A percentile compares a stretch with the other conserved stretches of the same genome.
Conservation (phyloP, 2,329 filamentous ascomycete genomes). For the Thermoascus crustaceus region DNA sequence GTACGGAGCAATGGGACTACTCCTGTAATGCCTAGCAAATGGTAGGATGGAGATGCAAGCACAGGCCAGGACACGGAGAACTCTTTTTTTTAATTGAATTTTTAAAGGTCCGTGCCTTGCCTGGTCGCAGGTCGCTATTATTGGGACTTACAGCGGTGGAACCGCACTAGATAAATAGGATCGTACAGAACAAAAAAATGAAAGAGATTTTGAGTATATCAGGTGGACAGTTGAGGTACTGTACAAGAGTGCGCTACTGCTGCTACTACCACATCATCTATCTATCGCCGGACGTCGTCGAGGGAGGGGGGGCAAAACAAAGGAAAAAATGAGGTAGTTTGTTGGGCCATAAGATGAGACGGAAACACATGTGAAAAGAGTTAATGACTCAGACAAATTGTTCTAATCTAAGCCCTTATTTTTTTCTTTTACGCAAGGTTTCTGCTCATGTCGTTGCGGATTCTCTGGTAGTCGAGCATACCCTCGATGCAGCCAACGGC, state of each 20-base stretch:
- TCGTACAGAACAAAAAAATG: slow-evolving; percentile 14
- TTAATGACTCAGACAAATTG: neutral
- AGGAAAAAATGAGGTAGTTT: slow-evolving; percentile 7
- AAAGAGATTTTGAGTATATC: slow-evolving; percentile 23
- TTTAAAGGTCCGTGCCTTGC: too few species aligned
- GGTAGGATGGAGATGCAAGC: too few species aligned
- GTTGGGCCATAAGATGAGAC: slow-evolving; percentile 14
- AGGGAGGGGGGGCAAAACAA: too few species aligned
- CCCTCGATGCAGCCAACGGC: slow-evolving; percentile 92
- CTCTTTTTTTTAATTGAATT: too few species aligned
- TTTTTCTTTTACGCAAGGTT: slow-evolving; percentile 45
- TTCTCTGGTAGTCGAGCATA: slow-evolving; percentile 46
- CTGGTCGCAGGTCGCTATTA: too few species aligned
- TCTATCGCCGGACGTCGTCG: slow-evolving; percentile 22
- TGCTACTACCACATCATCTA: slow-evolving; percentile 16
- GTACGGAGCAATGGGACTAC: too few species aligned
- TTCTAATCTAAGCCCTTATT: too few species aligned
- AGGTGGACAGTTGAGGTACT: slow-evolving; percentile 25
- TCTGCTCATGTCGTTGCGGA: slow-evolving; percentile 77
- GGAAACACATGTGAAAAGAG: slow-evolving; percentile 10
- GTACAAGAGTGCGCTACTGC: slow-evolving; percentile 24
- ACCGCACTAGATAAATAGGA: too few species aligned
- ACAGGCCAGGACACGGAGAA: too few species aligned
- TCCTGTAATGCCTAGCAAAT: too few species aligned
- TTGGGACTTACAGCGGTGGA: too few species aligned